Evolutionary conservation across 306 rosid species (phyloP).

Genomic region (Citrullus mucosospermus): DNA sequence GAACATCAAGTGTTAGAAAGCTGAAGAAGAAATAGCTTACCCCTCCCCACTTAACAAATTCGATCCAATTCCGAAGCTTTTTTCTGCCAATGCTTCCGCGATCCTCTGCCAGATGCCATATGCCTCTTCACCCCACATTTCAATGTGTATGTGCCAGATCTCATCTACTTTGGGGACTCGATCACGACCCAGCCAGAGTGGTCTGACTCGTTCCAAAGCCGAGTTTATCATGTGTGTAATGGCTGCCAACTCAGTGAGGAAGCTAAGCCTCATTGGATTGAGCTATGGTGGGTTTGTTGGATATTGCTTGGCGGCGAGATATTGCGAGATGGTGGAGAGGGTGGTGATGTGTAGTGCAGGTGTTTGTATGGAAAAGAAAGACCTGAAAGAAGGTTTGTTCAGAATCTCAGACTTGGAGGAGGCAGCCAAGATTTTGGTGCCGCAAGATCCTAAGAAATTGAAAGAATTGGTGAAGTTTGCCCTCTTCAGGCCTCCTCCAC

Average conservation of each 20-base stretch:
- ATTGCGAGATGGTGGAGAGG: slow-evolving; percentile 4
- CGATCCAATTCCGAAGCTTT: too few relatives aligned
- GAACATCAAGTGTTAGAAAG: background rate
- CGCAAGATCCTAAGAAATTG: slow-evolving; percentile 32
- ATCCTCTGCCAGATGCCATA: slow-evolving; percentile 10
- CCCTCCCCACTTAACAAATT: too few relatives aligned
- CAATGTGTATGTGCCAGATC: slow-evolving; percentile 73
- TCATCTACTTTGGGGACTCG: slow-evolving; percentile 56
- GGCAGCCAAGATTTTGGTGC: slow-evolving; percentile 55
- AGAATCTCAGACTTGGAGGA: slow-evolving; percentile 19
- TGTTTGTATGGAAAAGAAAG: slow-evolving; percentile 67
- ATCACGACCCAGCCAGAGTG: slow-evolving; percentile 40
- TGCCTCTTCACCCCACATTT: slow-evolving; percentile 29
- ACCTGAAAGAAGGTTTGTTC: slow-evolving; percentile 12
- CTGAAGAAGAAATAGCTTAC: background rate
- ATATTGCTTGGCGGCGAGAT: slow-evolving; percentile 20
- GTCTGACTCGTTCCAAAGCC: slow-evolving; percentile 48
- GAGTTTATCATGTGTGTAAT: slow-evolving; percentile 55
- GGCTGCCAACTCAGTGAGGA: slow-evolving; percentile 42
- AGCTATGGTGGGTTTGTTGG: slow-evolving; percentile 72
- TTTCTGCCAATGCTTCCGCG: too few relatives aligned
- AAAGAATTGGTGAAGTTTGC: slow-evolving; percentile 30
- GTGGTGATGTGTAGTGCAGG: slow-evolving; percentile 58
- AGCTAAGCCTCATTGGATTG: slow-evolving; percentile 45
- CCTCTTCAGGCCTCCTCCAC: slow-evolving; percentile 18